Evolutionary conservation across 306 rosid species (phyloP).

Genomic region (Cucumis melo): DNA sequence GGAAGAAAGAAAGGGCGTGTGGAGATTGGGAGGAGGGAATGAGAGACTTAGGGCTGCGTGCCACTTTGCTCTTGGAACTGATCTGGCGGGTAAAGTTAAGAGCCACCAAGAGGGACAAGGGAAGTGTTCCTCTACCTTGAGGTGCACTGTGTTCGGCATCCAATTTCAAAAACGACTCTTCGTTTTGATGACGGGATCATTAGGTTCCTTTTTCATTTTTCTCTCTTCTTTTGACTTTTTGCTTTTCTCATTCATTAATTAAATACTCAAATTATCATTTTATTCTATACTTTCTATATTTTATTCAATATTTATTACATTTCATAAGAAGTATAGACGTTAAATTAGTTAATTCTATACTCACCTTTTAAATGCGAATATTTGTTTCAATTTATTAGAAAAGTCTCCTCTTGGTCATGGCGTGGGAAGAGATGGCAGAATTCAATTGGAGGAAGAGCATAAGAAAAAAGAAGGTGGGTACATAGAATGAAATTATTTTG

Average conservation of each 20-base stretch:
- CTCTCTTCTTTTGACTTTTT: too few relatives aligned
- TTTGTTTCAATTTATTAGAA: too few relatives aligned
- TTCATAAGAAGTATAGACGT: too few relatives aligned
- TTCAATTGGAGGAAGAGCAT: neutral
- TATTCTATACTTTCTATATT: too few relatives aligned
- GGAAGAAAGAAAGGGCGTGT: slow-evolving; percentile 29
- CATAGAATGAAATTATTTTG: neutral
- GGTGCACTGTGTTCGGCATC: neutral
- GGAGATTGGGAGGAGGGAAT: slow-evolving; percentile 8
- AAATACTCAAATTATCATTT: too few relatives aligned
- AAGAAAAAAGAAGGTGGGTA: neutral
- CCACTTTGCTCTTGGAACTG: slow-evolving; percentile 12
- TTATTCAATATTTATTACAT: too few relatives aligned
- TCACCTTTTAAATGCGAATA: too few relatives aligned
- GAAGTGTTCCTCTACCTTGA: neutral
- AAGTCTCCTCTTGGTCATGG: too few relatives aligned
- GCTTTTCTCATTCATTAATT: too few relatives aligned
- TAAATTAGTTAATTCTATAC: too few relatives aligned
- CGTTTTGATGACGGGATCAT: neutral
- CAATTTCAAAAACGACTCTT: neutral
- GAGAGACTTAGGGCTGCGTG: slow-evolving; percentile 35
- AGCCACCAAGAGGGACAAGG: neutral
- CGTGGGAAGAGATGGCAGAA: too few relatives aligned
- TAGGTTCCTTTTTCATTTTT: neutral
- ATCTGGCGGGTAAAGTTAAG: slow-evolving; percentile 3